phyloP scores from a whole-genome alignment of 805 yeast genomes.

The Candida sanyiensis region DNA sequence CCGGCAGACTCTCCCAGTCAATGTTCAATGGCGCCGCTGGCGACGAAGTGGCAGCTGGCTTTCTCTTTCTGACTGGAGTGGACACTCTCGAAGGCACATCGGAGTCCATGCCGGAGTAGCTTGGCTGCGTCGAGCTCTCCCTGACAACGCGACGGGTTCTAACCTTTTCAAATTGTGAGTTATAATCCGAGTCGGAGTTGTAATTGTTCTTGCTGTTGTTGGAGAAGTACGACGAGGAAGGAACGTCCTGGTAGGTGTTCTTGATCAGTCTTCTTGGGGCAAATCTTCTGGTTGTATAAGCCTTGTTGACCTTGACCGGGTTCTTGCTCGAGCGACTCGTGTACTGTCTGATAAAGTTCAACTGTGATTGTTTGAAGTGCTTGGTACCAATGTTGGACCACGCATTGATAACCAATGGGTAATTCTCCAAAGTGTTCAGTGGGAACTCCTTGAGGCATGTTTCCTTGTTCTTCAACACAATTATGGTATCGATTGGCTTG shows the following conservation, averaged over 20 bases:
- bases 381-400: conserved; percentile 40
- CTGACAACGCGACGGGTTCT: conserved; percentile 55
- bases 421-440: conserved; percentile 40
- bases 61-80: conserved; percentile 36
- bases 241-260: conserved; percentile 8
- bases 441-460: conserved; percentile 35
- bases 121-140: conserved; percentile 27
- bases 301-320: conserved; percentile 25
- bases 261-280: conserved; percentile 23
- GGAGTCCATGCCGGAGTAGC: conserved; percentile 22
- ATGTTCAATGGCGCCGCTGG: conserved; percentile 42
- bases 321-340: conserved; percentile 12
- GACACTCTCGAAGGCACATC: conserved; percentile 28
- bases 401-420: conserved; percentile 45
- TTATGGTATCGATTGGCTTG: conserved; percentile 16
- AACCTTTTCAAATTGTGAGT: conserved; percentile 39
- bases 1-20: conserved; percentile 70
- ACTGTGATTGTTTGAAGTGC: conserved; percentile 43
- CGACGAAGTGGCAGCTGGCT: conserved; percentile 36
- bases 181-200: conserved; percentile 30
- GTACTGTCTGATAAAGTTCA: conserved; percentile 50
- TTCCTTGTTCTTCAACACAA: conserved; percentile 10
- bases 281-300: conserved; percentile 17
- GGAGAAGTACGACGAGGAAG: conserved; percentile 17
- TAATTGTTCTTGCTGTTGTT: conserved; percentile 28